These are phyloP conservation scores for Tricholoma saponaceum DNA, from an alignment of 768 basidiomycete species.

Conservation along the genomic window DNA sequence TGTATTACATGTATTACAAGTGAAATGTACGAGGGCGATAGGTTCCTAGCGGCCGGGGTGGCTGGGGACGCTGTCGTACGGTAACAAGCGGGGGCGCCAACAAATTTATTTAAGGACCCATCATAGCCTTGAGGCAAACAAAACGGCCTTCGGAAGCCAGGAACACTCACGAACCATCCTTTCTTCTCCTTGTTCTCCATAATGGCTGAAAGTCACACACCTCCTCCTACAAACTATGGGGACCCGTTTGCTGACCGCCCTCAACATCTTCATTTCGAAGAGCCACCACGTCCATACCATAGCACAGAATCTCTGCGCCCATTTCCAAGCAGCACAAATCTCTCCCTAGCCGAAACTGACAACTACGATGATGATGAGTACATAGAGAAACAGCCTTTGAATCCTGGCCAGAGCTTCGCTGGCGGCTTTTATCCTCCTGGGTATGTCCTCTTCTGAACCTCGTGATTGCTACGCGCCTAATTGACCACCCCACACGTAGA, in stretches of 20 bases:
- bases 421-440: slow-evolving; percentile 73
- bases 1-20: no score
- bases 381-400: slow-evolving; percentile 75
- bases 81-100: not conserved
- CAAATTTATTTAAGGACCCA: not conserved
- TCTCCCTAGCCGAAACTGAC: slow-evolving; percentile 43
- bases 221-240: slow-evolving; percentile 34
- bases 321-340: slow-evolving; percentile 54
- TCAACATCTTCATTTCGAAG: slow-evolving; percentile 57
- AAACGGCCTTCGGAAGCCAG: slow-evolving; percentile 20
- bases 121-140: slow-evolving; percentile 20
- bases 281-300: slow-evolving; percentile 44
- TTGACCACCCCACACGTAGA: slow-evolving; percentile 20
- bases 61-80: not conserved
- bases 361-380: slow-evolving; percentile 64
- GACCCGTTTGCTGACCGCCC: slow-evolving; percentile 77
- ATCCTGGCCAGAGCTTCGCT: slow-evolving; percentile 46
- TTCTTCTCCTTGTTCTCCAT: slow-evolving; percentile 13
- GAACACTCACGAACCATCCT: slow-evolving; percentile 8
- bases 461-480: slow-evolving; percentile 1
- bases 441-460: slow-evolving; percentile 36
- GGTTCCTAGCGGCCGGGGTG: not conserved
- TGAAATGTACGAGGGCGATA: not conserved
- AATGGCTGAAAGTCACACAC: slow-evolving; percentile 38
- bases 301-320: slow-evolving; percentile 36